Base-by-base conservation (phyloP, 768 basidiomycete species). In the Pleurotus platypus region DNA sequence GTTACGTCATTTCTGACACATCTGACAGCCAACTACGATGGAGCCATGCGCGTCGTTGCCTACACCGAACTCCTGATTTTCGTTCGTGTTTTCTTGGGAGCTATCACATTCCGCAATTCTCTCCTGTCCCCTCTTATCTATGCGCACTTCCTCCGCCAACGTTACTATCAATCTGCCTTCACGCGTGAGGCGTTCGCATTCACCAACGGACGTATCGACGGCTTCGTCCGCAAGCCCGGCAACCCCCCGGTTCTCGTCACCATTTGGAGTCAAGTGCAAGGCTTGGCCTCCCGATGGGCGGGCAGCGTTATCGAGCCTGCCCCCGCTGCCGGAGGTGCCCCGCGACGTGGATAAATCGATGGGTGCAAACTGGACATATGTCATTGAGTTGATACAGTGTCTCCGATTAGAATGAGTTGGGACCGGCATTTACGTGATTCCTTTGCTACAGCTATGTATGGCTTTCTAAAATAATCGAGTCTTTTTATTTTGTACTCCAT, bases 141-240 rank as follows among this genome's bases (percentile, higher is more conserved):
- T 67, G 90, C 84, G 9, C 92, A 97, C 74, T 98, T 98, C 83
- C 75, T 99, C 56, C 89, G 95, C 61, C 87, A 93, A 67, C 87
- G 97, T 60, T 98, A 92, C 80, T 93, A 88, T 75, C 92, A 96
- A 70, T 97, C 94, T 18, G 79, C 82, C 4, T 98, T 97, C 71
- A 97, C 94, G 11, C 90, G 92, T 53, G 81, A 88, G 18, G 94
- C 95, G 9, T 66, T 92, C 50, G 68, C 75, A 38, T 66, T 63
- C 24, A 67, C 76, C n/a, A 75, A 78, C 38, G 76, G 72, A 27
- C 68, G 63, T 35, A 70, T 88, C 37, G 79, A 84, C 27, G 67
- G 62, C 3, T 75, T 78, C 54, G 73, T 82, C 47, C 70, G 64
- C 60, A 76, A 72, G 63, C 77, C 81, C 3, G 81, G 81, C 3